Percentiles rank a stretch among this genome's conserved stretches.
phyloP scores from a whole-genome alignment of 345 rosid species.

The Salix udensis region DNA sequence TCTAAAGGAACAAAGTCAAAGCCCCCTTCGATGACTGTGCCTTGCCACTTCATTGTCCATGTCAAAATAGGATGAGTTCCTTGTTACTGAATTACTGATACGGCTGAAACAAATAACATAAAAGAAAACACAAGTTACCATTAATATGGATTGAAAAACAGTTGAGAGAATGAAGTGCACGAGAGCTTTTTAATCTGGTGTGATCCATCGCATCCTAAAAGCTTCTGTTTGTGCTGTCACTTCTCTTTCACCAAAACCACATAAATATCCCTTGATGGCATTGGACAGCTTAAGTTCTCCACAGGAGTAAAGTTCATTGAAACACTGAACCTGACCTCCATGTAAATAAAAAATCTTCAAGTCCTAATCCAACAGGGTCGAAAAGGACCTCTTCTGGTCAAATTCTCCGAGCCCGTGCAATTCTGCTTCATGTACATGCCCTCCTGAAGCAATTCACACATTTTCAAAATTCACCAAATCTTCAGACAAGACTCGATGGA shows the following conservation, averaged over 20 bases:
- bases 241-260: not conserved
- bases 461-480: not conserved
- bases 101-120: not conserved
- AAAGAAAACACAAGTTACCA: not conserved
- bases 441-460: not conserved
- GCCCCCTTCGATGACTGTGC: not conserved
- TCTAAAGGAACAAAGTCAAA: not conserved
- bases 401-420: not conserved
- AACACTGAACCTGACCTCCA: not conserved
- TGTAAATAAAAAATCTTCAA: not conserved
- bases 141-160: not conserved
- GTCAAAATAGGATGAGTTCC: not conserved
- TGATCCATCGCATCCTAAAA: not conserved
- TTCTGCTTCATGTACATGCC: not conserved
- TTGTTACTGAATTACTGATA: not conserved
- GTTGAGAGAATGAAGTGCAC: no score
- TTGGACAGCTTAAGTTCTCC: not conserved
- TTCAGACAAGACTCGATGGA: not conserved
- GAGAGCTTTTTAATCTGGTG: not conserved
- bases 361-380: not conserved
- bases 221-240: not conserved
- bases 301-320: not conserved
- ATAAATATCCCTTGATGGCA: not conserved
- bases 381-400: conserved; percentile 20
- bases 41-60: not conserved